Percentiles rank a stretch among this genome's conserved stretches.
Conservation (phyloP, 2,329 filamentous ascomycete species). For the Nemania abortiva region DNA sequence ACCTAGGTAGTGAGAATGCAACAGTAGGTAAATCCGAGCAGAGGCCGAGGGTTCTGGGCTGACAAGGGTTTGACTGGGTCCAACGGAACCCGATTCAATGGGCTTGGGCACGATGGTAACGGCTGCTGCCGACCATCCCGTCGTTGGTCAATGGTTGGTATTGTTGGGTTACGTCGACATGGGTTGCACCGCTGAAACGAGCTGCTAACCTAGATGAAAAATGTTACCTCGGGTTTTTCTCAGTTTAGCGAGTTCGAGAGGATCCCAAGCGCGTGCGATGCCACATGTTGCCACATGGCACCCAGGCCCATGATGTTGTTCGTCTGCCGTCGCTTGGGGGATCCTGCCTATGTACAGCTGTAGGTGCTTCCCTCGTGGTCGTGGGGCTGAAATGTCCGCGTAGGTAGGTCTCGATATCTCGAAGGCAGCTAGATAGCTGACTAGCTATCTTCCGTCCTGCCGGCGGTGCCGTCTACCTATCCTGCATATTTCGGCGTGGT, state of each 20-base stretch:
- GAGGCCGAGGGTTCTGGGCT: constrained; percentile 13
- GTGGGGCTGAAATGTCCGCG: constrained; percentile 15
- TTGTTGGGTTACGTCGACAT: background rate
- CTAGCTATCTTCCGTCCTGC: constrained; percentile 1
- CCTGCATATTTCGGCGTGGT: constrained; percentile 27
- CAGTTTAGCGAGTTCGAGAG: constrained; percentile 10
- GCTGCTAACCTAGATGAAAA: background rate
- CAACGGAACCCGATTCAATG: background rate
- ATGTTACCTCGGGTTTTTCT: constrained; percentile 15
- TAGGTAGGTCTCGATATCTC: background rate
- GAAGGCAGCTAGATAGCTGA: background rate
- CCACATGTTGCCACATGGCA: constrained; percentile 31
- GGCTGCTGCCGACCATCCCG: constrained; percentile 9
- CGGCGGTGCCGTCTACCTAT: constrained; percentile 14
- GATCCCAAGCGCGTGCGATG: constrained; percentile 33
- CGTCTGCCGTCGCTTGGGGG: background rate
- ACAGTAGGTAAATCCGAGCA: constrained; percentile 16
- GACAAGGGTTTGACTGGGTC: constrained; percentile 12
- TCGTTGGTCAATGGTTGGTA: background rate
- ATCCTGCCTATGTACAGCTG: too few relatives aligned
- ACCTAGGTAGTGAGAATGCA: background rate
- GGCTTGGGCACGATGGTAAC: constrained; percentile 2
- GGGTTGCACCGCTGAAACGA: constrained; percentile 25
- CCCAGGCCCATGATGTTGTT: constrained; percentile 6
- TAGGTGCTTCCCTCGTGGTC: background rate